A percentile compares a stretch with the other conserved stretches of the same genome.
Conservation (phyloP, 192 early-diverging fungal species). For the Linnemannia elongata region DNA sequence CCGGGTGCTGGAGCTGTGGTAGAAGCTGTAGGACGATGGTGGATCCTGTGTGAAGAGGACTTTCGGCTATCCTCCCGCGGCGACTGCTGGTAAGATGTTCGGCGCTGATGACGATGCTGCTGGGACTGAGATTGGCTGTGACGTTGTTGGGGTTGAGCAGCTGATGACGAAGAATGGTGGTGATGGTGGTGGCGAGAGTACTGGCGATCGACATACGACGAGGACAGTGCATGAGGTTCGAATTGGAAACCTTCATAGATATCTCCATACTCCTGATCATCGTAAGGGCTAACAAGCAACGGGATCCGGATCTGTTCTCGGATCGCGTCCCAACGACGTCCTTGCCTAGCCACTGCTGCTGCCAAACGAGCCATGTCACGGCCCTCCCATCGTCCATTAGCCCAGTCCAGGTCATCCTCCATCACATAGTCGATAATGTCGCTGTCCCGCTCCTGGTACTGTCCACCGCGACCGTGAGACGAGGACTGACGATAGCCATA, state of each 20-base stretch:
- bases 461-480: neutral
- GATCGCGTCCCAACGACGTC: constrained; percentile 47
- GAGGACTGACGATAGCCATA: neutral
- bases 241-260: constrained; percentile 40
- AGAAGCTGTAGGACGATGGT: neutral
- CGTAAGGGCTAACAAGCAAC: constrained; percentile 27
- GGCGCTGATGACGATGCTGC: neutral
- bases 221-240: constrained; percentile 1
- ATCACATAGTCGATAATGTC: constrained; percentile 23
- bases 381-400: constrained; percentile 40
- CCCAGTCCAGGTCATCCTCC: constrained; percentile 55
- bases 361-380: constrained; percentile 52
- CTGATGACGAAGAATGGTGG: neutral
- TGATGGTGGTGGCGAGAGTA: constrained; percentile 6
- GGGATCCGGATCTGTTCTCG: constrained; percentile 52
- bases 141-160: neutral
- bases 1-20: neutral
- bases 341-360: constrained; percentile 48
- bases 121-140: neutral
- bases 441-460: constrained; percentile 19
- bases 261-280: constrained; percentile 26
- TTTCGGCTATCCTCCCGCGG: neutral
- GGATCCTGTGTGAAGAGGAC: neutral
- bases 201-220: neutral
- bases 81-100: neutral